A percentile compares a stretch with the other conserved stretches of the same genome.
Evolutionary conservation across 2,329 filamentous ascomycete genomes (phyloP).

Genomic region (Akanthomyces dipterigenus): DNA sequence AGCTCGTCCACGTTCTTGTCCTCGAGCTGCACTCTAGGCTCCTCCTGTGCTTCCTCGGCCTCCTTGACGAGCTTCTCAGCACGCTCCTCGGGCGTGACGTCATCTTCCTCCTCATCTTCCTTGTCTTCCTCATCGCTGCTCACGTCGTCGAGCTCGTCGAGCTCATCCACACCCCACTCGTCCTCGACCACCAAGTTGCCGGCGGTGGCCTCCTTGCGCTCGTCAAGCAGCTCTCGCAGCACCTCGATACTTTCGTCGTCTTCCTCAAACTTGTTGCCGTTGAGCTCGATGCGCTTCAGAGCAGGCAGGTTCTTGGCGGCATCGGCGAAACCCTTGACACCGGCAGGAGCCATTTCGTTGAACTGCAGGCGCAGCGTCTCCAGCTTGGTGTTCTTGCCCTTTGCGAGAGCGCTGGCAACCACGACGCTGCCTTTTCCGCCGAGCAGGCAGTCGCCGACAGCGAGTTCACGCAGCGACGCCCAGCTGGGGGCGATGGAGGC

Average conservation of each 20-base stretch:
- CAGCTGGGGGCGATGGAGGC: constrained; percentile 68
- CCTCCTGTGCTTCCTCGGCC: constrained; percentile 64
- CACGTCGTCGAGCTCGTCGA: constrained; percentile 79
- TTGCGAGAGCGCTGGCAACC: constrained; percentile 64
- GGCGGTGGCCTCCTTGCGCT: constrained; percentile 67
- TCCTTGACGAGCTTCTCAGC: constrained; percentile 64
- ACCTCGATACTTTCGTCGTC: constrained; percentile 67
- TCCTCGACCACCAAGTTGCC: constrained; percentile 66
- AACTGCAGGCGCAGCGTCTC: constrained; percentile 80
- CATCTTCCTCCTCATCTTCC: constrained; percentile 62
- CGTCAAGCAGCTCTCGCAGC: constrained; percentile 65
- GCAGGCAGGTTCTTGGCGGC: constrained; percentile 66
- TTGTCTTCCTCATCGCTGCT: constrained; percentile 60
- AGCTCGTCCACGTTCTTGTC: constrained; percentile 77
- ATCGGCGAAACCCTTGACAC: constrained; percentile 62
- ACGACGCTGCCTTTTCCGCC: constrained; percentile 68
- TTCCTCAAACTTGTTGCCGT: constrained; percentile 91
- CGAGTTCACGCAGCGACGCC: constrained; percentile 72
- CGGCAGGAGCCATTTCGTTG: constrained; percentile 82
- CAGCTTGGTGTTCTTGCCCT: constrained; percentile 71
- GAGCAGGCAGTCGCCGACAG: constrained; percentile 82
- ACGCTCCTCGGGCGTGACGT: constrained; percentile 54
- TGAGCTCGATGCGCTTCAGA: constrained; percentile 82
- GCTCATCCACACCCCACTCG: constrained; percentile 76
- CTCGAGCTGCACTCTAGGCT: constrained; percentile 64